Evolutionary conservation across 2,329 filamentous ascomycete species (phyloP), one percentile per base, ranked within the genome.

Genomic region (Periconia macrospinosa): DNA sequence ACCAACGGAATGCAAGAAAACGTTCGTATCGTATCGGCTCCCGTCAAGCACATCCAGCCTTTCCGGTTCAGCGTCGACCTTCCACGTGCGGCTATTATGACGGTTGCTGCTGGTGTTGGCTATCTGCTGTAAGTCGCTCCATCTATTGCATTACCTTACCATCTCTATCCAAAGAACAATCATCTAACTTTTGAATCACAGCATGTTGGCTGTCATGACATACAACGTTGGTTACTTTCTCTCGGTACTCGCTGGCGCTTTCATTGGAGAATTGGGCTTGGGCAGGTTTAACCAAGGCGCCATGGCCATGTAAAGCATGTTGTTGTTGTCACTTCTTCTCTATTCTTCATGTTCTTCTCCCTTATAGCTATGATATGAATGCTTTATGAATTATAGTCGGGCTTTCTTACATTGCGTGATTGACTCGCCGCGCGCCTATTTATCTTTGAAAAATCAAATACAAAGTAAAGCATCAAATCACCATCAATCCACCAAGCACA

Each of bases 141-240:
- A 40, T 50, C 5, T 37, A 37, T 37, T n/a, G 5, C 15, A 48
- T 27, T 41, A 23, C 35, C 37, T 49, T 10, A 13, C n/a, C n/a
- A n/a, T n/a, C n/a, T n/a, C n/a, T 41, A 15, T 14, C 41, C 41
- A 23, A 3, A 27, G 23, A 8, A 27, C 3, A 27, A 37, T 19
- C 27, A 49, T 27, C 68, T 72, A 65, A 70, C 17, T 20, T 49
- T 50, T 47, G 17, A 37, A 13, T 5, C 5, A 37, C 63, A 96
- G 92, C 55, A 96, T 96, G 92, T 78, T 96, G 76, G 90, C 89
- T 14, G 89, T 95, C 69, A 96, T 94, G 91, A 92, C 90, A 1
- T 85, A 91, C 78, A 94, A 94, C 64, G 83, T 93, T 15, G 91
- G 90, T 13, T 94, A 94, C 71, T 93, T 93, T 71, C 75, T 91